Evolutionary conservation across 2,329 filamentous ascomycete species (phyloP).

Genomic region (Colletotrichum destructivum): DNA sequence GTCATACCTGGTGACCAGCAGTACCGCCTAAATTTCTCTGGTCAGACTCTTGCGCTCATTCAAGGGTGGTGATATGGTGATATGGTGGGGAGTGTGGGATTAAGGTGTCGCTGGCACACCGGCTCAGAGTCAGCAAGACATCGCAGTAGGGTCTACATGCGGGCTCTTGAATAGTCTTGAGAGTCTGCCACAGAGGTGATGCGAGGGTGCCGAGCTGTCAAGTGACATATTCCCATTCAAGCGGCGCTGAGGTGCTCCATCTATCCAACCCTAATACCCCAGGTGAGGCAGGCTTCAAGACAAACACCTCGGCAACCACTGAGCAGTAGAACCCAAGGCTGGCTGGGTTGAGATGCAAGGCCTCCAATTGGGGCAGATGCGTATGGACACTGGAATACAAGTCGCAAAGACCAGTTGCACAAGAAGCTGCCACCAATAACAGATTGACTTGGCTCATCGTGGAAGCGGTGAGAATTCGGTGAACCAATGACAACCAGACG

Average conservation of each 20-base stretch:
- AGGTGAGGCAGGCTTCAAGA: background rate
- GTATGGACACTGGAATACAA: background rate
- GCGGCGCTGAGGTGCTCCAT: background rate
- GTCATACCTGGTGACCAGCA: conserved; percentile 46
- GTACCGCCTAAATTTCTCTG: conserved; percentile 45
- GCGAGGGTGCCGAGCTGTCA: background rate
- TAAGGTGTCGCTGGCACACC: conserved; percentile 38
- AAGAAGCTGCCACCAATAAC: conserved; percentile 32
- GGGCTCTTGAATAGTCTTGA: conserved; percentile 28
- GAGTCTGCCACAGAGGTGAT: background rate
- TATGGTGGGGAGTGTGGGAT: background rate
- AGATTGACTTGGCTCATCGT: background rate
- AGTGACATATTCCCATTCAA: no score
- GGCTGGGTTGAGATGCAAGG: background rate
- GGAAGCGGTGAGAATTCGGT: conserved; percentile 21
- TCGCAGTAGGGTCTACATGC: conserved; percentile 31
- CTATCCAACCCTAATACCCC: background rate
- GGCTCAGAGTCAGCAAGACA: conserved; percentile 36
- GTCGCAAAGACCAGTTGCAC: conserved; percentile 18
- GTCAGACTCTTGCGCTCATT: conserved; percentile 40
- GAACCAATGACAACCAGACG: conserved; percentile 32
- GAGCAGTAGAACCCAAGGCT: background rate
- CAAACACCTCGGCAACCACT: background rate
- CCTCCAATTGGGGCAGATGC: background rate
- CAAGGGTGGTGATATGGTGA: background rate